These are phyloP conservation scores for Platanthera zijinensis DNA, from an alignment of 106 monocot genomes.

Conservation along the genomic window DNA sequence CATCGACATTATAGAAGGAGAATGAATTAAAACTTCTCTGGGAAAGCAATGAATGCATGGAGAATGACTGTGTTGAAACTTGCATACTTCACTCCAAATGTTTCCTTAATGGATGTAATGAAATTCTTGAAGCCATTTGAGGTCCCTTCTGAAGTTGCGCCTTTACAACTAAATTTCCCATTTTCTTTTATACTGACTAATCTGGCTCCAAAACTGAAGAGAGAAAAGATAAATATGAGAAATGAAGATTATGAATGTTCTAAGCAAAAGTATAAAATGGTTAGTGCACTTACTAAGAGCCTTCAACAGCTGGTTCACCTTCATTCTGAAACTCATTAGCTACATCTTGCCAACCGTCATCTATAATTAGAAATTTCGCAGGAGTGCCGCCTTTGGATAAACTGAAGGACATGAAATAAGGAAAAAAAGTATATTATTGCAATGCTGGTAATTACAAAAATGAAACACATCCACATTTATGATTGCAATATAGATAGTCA, in stretches of 20 bases:
- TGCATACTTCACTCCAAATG: conserved; percentile 28
- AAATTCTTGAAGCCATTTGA: conserved; percentile 24
- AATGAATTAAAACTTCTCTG: not conserved
- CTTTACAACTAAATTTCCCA: conserved; percentile 16
- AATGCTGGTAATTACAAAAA: not conserved
- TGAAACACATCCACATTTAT: not conserved
- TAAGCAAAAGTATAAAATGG: not conserved
- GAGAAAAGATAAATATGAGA: not conserved
- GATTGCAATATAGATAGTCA: not conserved
- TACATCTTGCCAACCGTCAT: conserved; percentile 51
- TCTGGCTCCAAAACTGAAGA: conserved; percentile 32
- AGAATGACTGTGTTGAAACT: not conserved
- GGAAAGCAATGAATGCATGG: not conserved
- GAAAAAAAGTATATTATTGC: not conserved
- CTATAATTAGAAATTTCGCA: conserved; percentile 42
- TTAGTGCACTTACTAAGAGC: conserved; percentile 30
- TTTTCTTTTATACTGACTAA: conserved; percentile 35
- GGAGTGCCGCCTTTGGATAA: conserved; percentile 34
- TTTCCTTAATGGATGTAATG: conserved; percentile 26
- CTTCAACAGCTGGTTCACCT: conserved; percentile 36
- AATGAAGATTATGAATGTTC: not conserved
- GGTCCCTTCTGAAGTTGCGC: conserved; percentile 2
- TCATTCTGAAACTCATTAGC: conserved; percentile 38
- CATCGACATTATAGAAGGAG: not conserved
- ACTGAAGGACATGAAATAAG: conserved; percentile 6